Conservation (phyloP, 2,329 filamentous ascomycete species). For the Emericellopsis atlantica region DNA sequence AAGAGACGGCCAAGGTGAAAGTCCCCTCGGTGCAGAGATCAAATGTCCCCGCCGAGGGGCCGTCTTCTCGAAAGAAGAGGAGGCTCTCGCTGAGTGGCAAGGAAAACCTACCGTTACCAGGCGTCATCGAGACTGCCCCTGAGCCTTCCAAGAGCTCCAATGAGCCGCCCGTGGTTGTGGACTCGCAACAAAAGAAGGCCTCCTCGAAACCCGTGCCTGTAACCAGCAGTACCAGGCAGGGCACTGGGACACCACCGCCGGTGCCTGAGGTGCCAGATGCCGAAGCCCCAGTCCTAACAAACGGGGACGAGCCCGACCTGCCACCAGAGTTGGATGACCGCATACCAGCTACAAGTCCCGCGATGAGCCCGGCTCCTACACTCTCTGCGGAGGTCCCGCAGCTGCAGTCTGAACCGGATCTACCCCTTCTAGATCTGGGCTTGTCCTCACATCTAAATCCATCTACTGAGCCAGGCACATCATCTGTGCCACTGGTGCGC, state of each 20-base stretch:
- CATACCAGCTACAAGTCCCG: slow-evolving; percentile 25
- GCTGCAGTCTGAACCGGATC: slow-evolving; percentile 17
- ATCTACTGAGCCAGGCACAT: slow-evolving; percentile 10
- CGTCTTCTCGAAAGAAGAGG: slow-evolving; percentile 12
- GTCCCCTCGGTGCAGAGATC: slow-evolving; percentile 12
- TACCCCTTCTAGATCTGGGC: slow-evolving; percentile 8
- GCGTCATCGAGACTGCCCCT: background rate
- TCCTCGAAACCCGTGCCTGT: slow-evolving; percentile 5
- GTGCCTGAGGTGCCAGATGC: no score
- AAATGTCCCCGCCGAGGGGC: slow-evolving; percentile 9
- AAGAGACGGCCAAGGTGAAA: slow-evolving; percentile 27
- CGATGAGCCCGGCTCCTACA: slow-evolving; percentile 14
- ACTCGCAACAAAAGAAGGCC: slow-evolving; percentile 11
- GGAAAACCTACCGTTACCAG: background rate
- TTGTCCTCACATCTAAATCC: slow-evolving; percentile 1
- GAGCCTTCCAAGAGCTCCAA: background rate
- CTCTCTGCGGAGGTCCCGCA: slow-evolving; percentile 6
- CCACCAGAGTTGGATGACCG: slow-evolving; percentile 14
- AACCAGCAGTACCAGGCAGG: no score
- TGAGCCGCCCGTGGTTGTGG: slow-evolving; percentile 6
- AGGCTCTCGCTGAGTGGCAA: background rate
- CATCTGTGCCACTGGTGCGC: slow-evolving; percentile 13
- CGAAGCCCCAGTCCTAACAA: no score
- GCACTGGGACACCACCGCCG: no score
- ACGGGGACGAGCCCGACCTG: no score